Base-by-base conservation (phyloP, 352 stramenopile species). In the Phytophthora constricta region DNA sequence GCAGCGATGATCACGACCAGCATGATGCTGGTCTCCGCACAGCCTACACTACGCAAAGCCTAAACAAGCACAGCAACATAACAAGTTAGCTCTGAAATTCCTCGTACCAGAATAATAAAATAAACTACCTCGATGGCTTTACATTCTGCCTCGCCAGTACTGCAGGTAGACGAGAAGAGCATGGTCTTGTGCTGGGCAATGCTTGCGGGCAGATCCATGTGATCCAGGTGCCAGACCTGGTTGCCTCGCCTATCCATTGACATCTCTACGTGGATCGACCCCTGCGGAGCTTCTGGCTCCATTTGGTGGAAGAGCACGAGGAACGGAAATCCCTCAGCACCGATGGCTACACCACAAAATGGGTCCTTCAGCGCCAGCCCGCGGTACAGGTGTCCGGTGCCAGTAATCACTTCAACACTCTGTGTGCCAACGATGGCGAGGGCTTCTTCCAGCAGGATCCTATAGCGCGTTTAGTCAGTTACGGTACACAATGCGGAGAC, bases 391-490 rank as follows among this genome's bases (percentile, higher is more conserved):
- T 81, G 53, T 1, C 80, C 78, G 2, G 57, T 73, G 1, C 64
- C 62, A 19, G 75, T 83, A 1, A 58, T 42, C 3, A 90, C 55
- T 13, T 86, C 47, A 31, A 80, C 74, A 20, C 55, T 48, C 25
- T 76, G 55, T 3, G 73, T 79, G 2, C 68, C 60, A 4, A 82
- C 25, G 10, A 72, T 57, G 8, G 70, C 69, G 19, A 89, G 47
- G 1, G 80, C 71, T 62, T 90, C 80, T 56, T 91, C 83, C 4
- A 91, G 53, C 14, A 91, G 60, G 20, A 90, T 77, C 66, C 79
- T 87, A 19, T 9, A 52, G 16, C 31, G 16, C 25, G 37, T 51
- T 23, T 19, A 13, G 37, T 37, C 19, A 20, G 25, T 16, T 26
- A 46, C 11, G 9, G 14, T 39, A 13, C 13, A 37, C 17, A 31